A percentile compares a stretch with the other conserved stretches of the same genome.
phyloP scores from a whole-genome alignment of 345 rosid species.

The Anacardium occidentale region DNA sequence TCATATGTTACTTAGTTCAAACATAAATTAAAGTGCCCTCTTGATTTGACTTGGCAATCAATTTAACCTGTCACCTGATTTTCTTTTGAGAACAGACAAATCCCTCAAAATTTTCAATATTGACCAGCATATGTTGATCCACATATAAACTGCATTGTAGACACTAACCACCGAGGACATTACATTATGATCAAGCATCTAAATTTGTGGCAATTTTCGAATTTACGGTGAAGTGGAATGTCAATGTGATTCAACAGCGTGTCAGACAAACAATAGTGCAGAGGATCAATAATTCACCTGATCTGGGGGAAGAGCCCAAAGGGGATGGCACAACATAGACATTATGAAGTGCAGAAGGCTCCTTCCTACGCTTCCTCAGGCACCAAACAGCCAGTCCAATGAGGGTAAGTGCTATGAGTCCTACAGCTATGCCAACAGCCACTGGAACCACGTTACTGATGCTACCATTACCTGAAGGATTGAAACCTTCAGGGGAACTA shows the following conservation, averaged over 20 bases:
- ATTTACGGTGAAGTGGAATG: constrained; percentile 3
- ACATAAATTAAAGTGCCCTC: background rate
- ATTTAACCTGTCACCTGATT: background rate
- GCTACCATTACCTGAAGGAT: constrained; percentile 26
- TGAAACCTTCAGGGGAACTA: constrained; percentile 37
- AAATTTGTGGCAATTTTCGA: background rate
- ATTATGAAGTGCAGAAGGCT: constrained; percentile 43
- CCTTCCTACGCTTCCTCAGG: constrained; percentile 55
- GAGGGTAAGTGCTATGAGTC: constrained; percentile 53
- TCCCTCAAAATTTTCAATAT: background rate
- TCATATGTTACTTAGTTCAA: background rate
- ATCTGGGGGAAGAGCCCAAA: constrained; percentile 48
- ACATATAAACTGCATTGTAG: background rate
- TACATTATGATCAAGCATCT: background rate
- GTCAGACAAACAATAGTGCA: constrained; percentile 6
- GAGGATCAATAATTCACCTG: constrained; percentile 47
- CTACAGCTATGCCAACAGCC: constrained; percentile 53
- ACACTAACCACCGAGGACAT: background rate
- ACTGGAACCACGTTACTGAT: constrained; percentile 43
- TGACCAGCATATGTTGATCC: background rate
- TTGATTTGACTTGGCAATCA: background rate
- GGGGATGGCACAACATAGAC: constrained; percentile 70
- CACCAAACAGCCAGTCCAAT: constrained; percentile 58
- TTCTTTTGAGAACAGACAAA: background rate
- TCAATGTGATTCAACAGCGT: background rate